A percentile compares a stretch with the other conserved stretches of the same genome.
phyloP scores from a whole-genome alignment of 768 basidiomycete species.

The Trametes villosa region DNA sequence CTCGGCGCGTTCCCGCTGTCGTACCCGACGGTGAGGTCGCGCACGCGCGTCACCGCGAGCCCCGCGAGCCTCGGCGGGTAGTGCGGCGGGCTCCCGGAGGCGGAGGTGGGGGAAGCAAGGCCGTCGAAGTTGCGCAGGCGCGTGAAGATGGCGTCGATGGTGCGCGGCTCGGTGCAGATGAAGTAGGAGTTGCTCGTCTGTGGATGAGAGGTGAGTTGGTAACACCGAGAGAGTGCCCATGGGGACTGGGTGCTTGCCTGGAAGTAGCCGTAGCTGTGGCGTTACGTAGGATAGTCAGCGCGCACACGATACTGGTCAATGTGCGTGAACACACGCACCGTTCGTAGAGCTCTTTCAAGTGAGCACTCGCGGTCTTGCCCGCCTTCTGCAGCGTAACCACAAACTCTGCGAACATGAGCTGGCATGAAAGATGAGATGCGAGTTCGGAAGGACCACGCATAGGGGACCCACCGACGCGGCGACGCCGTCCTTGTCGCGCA shows the following conservation, averaged over 20 bases:
- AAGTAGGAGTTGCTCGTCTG: constrained; percentile 87
- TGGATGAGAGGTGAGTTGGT: background rate
- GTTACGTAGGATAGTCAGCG: background rate
- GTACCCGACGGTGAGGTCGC: constrained; percentile 80
- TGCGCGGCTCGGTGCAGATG: constrained; percentile 67
- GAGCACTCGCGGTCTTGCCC: constrained; percentile 56
- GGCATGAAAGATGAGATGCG: background rate
- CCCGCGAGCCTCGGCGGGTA: constrained; percentile 70
- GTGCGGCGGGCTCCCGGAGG: constrained; percentile 33
- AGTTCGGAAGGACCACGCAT: too few species aligned
- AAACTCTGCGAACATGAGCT: constrained; percentile 76
- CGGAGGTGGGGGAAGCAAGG: too few species aligned
- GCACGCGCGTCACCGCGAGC: constrained; percentile 60
- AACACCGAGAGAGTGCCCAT: background rate
- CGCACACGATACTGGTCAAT: too few species aligned
- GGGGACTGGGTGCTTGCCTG: constrained; percentile 57
- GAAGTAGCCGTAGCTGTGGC: constrained; percentile 75
- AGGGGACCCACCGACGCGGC: constrained; percentile 65
- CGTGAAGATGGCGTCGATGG: constrained; percentile 69
- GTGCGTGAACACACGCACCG: constrained; percentile 42
- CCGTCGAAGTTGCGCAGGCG: constrained; percentile 63
- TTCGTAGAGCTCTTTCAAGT: constrained; percentile 67
- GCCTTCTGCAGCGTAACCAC: constrained; percentile 52
- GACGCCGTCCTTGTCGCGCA: constrained; percentile 89
- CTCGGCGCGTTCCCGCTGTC: constrained; percentile 76